Conservation (phyloP, 139 green algal genomes). For the Mesotaenium endlicherianum region DNA sequence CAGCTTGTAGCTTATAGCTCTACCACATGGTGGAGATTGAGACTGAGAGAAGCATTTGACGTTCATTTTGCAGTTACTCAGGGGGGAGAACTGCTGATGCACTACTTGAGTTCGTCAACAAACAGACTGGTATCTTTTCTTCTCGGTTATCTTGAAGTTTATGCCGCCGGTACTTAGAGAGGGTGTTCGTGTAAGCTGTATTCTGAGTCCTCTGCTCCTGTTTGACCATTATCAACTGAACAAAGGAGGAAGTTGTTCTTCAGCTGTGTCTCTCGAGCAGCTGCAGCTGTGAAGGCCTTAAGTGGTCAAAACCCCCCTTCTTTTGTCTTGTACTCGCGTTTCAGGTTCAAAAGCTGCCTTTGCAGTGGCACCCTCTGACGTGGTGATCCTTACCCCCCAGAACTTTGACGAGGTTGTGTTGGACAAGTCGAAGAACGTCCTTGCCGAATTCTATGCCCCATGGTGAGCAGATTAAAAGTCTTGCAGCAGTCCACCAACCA, state of each 20-base stretch:
- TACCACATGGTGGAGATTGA: too few species aligned
- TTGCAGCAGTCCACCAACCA: background rate
- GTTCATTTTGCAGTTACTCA: conserved; percentile 41
- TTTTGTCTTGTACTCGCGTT: background rate
- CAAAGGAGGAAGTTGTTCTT: background rate
- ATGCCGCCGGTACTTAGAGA: too few species aligned
- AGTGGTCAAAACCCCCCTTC: background rate
- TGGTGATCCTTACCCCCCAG: conserved; percentile 11
- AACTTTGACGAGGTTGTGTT: conserved; percentile 44
- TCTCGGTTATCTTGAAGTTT: too few species aligned
- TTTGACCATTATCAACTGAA: background rate
- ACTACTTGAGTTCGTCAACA: conserved; percentile 45
- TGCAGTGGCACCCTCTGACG: conserved; percentile 25
- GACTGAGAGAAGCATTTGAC: too few species aligned
- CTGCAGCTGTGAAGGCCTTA: background rate
- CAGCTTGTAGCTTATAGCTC: too few species aligned
- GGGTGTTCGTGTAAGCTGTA: too few species aligned
- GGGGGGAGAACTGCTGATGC: conserved; percentile 32
- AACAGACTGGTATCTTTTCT: conserved; percentile 31
- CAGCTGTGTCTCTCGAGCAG: background rate
- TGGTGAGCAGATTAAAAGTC: conserved; percentile 25
- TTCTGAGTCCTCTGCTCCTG: background rate
- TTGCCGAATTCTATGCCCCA: conserved; percentile 54
- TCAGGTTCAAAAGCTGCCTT: conserved; percentile 29
- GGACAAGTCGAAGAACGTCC: conserved; percentile 38